Conservation (phyloP, 2,329 filamentous ascomycete genomes). For the Ascomycota sp. region DNA sequence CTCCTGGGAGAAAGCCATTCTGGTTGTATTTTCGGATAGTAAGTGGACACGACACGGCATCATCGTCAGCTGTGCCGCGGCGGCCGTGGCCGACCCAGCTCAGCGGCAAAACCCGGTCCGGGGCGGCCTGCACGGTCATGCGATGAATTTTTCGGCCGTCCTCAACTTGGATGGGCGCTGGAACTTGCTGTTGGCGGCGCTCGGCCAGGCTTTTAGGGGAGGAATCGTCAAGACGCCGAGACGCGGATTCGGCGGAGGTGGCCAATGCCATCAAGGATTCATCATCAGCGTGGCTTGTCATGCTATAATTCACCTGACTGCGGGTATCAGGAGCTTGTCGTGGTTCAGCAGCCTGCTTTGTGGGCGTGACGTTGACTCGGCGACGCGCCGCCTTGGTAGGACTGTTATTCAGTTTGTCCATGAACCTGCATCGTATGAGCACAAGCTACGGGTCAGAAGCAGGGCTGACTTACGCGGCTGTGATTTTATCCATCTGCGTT, state of each 20-base stretch:
- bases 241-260: constrained; percentile 13
- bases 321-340: constrained; percentile 1
- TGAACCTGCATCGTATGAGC: constrained; percentile 11
- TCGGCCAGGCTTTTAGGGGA: constrained; percentile 8
- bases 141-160: constrained; percentile 2
- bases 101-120: constrained; percentile 5
- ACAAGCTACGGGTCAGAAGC: neutral
- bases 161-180: constrained; percentile 9
- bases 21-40: neutral
- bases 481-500: constrained; percentile 25
- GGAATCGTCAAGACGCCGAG: constrained; percentile 5
- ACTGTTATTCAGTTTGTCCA: constrained; percentile 10
- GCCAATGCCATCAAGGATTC: constrained; percentile 3
- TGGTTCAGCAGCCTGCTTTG: constrained; percentile 6
- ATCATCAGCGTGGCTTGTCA: constrained; percentile 2
- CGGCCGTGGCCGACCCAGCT: constrained; percentile 10
- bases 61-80: too few relatives aligned
- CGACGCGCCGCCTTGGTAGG: constrained; percentile 7
- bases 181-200: constrained; percentile 9
- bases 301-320: neutral
- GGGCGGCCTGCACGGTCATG: neutral
- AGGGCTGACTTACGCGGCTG: constrained; percentile 18
- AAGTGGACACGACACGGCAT: too few relatives aligned
- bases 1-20: neutral
- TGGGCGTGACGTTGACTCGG: too few relatives aligned